Base-by-base conservation (phyloP, 192 early-diverging fungal species). In the Umbelopsis isabellina region DNA sequence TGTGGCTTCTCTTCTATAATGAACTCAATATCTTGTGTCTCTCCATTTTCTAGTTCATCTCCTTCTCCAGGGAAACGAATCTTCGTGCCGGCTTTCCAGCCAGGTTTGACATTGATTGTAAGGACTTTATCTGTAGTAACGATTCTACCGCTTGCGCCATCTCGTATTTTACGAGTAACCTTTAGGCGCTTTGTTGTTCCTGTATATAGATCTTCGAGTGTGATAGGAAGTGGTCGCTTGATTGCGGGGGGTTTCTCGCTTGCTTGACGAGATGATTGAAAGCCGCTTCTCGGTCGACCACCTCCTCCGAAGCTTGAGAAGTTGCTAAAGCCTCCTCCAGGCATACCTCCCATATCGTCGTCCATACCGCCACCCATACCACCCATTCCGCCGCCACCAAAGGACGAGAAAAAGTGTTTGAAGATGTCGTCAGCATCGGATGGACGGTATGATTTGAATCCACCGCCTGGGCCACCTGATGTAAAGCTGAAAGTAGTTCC, bases 41-140 rank as follows among this genome's bases (percentile, higher is more conserved):
- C 82, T 25, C 93, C 95, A 51, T 85, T 82, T 33, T 91, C 82
- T 15, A 91, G 50, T 67, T 97, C 93, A 77, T 97, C 96, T 37
- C 97, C 97, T 74, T 97, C 92, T 22, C 85, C 87, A 8, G 90
- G 83, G 80, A 94, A 99, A 25, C 90, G 90, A 77, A 99, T 89
- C 81, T 98, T 99, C 69, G 97, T 96, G 18, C 97, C 97, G 15
- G 94, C 93, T 82, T 99, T 98, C 96, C 97, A 96, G 3, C 97
- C 97, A 12, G 95, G 90, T 76, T 93, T 95, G 80, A 99, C 79
- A 65, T 92, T 80, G 51, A 99, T 83, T 58, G 84, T 85, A 10
- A 99, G 82, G 15, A 96, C 83, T 82, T 98, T 96, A 69, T 97
- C 95, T 0, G 85, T 66, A 0, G 86, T 65, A 0, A 78, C 58